Evolutionary conservation across 768 basidiomycete species (phyloP), one percentile per base, ranked within the genome.

Genomic region (Naganishia vishniacii): DNA sequence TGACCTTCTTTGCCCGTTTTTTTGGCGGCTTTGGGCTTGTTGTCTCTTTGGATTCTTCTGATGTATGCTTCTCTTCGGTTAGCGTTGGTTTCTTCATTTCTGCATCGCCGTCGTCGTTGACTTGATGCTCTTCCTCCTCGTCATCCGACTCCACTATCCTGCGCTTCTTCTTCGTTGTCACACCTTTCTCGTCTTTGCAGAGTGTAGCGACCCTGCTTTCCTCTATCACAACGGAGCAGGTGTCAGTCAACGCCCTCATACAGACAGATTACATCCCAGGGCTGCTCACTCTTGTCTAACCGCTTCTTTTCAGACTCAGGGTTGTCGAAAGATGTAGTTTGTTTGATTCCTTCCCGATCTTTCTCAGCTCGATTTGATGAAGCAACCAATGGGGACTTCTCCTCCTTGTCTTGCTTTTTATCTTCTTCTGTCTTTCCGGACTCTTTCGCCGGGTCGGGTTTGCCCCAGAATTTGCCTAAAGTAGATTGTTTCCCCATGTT

Each of bases 401-500:
- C 29, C 9, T 32, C 53, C 51, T n/a, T 44, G 15, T 32, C 26
- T 12, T 49, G 15, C 61, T 62, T 62, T 4, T 48, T 62, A 18
- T 26, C 42, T n/a, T 37, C 45, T 29, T 59, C 34, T 1, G 28
- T 51, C 29, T 53, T 63, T 47, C 16, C 28, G 42, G 49, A 26
- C 34, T 56, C 41, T 11, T 25, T 25, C 29, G 16, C n/a, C 3
- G 40, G 41, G 16, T 25, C 51, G 1, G 63, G 51, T 40, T 58
- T 41, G 13, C 53, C 63, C 41, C 40, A 64, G 53, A 64, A 64
- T 47, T 64, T 64, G 20, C 63, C 63, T n/a, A 64, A 28, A 9
- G 63, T 64, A 4, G 42, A 48, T 64, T 64, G 63, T 58, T 59
- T 58, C 23, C 53, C 63, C 63, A 64, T 64, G 16, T 16, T 26